Base-by-base conservation (phyloP, 2,329 filamentous ascomycete genomes). In the Cytospora chrysosperma region DNA sequence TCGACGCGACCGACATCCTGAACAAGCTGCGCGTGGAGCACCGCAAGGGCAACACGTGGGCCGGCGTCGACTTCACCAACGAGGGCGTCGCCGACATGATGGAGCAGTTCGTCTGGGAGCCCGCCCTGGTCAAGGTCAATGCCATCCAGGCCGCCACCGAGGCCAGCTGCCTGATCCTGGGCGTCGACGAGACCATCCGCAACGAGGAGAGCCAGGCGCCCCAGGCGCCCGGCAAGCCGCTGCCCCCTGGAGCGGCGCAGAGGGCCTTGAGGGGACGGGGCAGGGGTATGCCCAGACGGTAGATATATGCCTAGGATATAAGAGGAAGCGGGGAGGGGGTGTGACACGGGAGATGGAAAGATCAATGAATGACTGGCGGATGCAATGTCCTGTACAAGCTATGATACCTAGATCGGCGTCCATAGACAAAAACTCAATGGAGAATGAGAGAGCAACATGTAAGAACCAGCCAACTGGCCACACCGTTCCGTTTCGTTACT, bases 131-230 rank as follows among this genome's bases (percentile, higher is more conserved):
- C 74, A 99, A 99, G 87, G 84, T 96, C 77, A 99, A 99, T 77
- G 95, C 95, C 69, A 90, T 99, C 68, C 93, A 97, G 81, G 94
- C 95, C 24, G 95, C 95, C 58, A 93, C 93, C 34, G 95, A 99
- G 80, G 95, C 95, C 26, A 91, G 90, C 70, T 99, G 95, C 80
- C 80, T 99, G 80, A 98, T 99, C 70, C 80, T 99, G 72, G 90
- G 92, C 71, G 95, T 99, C 62, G 95, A 99, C 74, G 95, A 99
- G 86, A 99, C 95, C 37, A 98, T 99, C 79, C 93, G 88, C 79
- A 99, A 99, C 78, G 92, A 99, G 81, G 93, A 98, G 81, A 96
- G 92, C 72, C 85, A 88, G 71, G 82, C 87, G 76, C 90, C 93
- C 27, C 91, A 96, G 77, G 92, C 87, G 10, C 94, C 94, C 0